Base-by-base conservation (phyloP, 257 asterid genomes). In the Gynochthodes officinalis region DNA sequence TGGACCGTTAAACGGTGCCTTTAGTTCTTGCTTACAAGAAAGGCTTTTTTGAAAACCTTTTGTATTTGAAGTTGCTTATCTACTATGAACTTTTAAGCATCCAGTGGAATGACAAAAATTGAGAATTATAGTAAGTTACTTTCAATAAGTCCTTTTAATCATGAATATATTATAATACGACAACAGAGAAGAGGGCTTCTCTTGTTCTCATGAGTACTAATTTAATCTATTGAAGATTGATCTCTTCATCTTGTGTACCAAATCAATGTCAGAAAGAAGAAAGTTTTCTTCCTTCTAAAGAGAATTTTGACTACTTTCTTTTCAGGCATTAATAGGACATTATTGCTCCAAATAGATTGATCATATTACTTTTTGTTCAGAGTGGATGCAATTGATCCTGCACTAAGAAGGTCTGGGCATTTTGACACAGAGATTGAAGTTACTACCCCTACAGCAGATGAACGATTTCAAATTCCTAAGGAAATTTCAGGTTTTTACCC, bases 341-440 rank as follows among this genome's bases (percentile, higher is more conserved):
- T 49, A 10, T 70, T 70, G 4, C 18, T 49, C 55, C 27, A 52
- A 69, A 28, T 46, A 52, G 39, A n/a, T 27, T 64, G 52, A 39
- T 64, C 55, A 28, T 16, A 21, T 16, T 58, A 64, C 67, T 74
- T 62, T 66, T 23, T 85, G 69, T 81, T 43, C 83, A 91, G 98
- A 78, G 93, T 86, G 70, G 97, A 94, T 78, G 79, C 95, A 67
- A 81, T 94, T 72, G 97, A 94, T 84, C 97, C 99, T 64, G 97
- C 97, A 52, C 88, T 91, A 59, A 88, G 99, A 79, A 94, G 97
- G 73, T 82, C 92, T 2, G 97, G 99, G 68, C 99, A 97, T 75
- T 89, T 94, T 84, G 97, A 94, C 90, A 80, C 86, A 67, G 99
- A 94, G 87, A 81, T 94, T 82, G 99, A 94, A 84, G 93, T 91